Conservation (phyloP, 148 eudicot species). For the Rhododendron simsii region DNA sequence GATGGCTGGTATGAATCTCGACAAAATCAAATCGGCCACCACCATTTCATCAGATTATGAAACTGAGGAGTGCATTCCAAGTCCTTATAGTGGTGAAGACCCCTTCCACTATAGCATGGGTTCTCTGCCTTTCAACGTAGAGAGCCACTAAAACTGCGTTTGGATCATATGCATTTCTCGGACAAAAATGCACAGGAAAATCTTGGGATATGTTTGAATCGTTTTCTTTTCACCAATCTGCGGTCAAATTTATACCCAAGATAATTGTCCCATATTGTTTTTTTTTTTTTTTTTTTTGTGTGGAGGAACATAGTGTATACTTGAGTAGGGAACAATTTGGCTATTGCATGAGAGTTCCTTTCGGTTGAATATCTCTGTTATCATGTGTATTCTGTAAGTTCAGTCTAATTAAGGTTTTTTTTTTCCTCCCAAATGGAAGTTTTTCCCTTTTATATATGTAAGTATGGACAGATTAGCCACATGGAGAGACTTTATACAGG, state of each 20-base stretch:
- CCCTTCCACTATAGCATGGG: neutral
- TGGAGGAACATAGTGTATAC: neutral
- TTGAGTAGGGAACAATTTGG: neutral
- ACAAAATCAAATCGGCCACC: neutral
- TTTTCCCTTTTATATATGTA: neutral
- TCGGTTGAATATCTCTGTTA: neutral
- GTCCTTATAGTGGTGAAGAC: conserved; percentile 29
- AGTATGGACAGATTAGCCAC: neutral
- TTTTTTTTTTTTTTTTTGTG: neutral
- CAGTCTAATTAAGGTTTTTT: neutral
- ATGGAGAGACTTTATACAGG: neutral
- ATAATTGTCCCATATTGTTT: neutral
- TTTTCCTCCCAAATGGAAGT: neutral
- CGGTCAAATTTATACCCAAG: neutral
- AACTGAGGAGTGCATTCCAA: conserved; percentile 15
- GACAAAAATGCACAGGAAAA: neutral
- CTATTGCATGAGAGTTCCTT: neutral
- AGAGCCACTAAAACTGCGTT: neutral
- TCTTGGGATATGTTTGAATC: neutral
- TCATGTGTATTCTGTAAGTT: neutral
- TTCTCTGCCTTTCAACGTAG: neutral
- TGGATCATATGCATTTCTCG: neutral
- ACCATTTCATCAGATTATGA: conserved; percentile 29
- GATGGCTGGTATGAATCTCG: neutral
- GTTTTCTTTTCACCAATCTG: neutral